These are phyloP conservation scores for Microthlaspi erraticum DNA, from an alignment of 345 rosid species.

Conservation along the genomic window DNA sequence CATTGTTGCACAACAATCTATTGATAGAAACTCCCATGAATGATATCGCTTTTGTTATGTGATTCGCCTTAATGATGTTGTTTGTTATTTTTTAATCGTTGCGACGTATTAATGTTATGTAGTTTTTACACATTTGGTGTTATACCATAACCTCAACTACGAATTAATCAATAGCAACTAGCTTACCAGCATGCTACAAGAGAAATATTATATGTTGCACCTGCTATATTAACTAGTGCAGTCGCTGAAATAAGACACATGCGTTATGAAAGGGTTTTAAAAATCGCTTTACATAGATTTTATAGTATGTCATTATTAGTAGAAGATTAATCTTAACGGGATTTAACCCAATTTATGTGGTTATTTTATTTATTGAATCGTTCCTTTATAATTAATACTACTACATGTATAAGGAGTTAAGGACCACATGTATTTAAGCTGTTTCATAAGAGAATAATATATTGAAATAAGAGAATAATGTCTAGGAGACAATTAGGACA, in stretches of 20 bases:
- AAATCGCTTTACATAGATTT: no score
- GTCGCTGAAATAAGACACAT: no score
- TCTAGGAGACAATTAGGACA: constrained; percentile 25
- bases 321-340: background rate
- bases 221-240: no score
- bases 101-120: no score
- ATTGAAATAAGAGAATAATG: background rate
- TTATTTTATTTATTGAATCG: background rate
- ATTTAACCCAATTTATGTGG: background rate
- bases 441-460: background rate
- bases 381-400: background rate
- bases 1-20: constrained; percentile 14
- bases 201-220: no score
- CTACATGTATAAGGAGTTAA: background rate
- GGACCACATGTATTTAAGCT: background rate
- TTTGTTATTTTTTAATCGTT: no score
- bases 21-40: background rate
- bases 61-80: background rate
- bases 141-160: no score
- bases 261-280: no score
- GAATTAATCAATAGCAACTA: no score
- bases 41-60: background rate
- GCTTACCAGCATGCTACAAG: no score
- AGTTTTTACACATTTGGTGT: no score
- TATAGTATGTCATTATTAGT: background rate